Conservation (phyloP, 352 stramenopile genomes). For the Pythium monospermum region DNA sequence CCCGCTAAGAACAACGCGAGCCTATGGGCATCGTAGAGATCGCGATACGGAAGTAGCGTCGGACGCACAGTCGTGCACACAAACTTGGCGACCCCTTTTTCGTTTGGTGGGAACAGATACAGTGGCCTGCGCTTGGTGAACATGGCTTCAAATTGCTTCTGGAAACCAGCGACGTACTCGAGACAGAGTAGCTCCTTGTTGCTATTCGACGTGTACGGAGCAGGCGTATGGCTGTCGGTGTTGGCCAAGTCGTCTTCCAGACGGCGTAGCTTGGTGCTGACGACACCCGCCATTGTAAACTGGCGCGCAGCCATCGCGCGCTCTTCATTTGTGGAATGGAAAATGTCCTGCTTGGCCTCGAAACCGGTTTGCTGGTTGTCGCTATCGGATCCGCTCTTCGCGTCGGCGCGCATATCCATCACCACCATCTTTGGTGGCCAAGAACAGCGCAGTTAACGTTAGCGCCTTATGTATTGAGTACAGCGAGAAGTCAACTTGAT, state of each 20-base stretch:
- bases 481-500: constrained; percentile 9
- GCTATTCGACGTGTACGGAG: constrained; percentile 55
- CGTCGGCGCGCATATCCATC: constrained; percentile 46
- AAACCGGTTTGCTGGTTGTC: constrained; percentile 28
- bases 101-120: constrained; percentile 90
- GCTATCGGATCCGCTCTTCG: constrained; percentile 24
- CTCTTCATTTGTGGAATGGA: constrained; percentile 51
- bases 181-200: constrained; percentile 92
- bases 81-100: constrained; percentile 91
- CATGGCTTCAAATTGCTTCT: constrained; percentile 85
- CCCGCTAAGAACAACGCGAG: constrained; percentile 88
- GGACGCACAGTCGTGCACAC: constrained; percentile 92
- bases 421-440: constrained; percentile 34
- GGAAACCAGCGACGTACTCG: constrained; percentile 92
- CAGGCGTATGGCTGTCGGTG: constrained; percentile 7
- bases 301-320: constrained; percentile 49
- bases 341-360: constrained; percentile 44
- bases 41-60: constrained; percentile 87
- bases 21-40: constrained; percentile 89
- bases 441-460: constrained; percentile 5
- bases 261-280: constrained; percentile 77
- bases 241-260: constrained; percentile 52
- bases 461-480: constrained; percentile 11
- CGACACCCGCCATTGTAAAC: constrained; percentile 69
- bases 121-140: constrained; percentile 73